A percentile compares a stretch with the other conserved stretches of the same genome.
phyloP scores from a whole-genome alignment of 805 yeast genomes.

The Candida sakaeoensis region DNA sequence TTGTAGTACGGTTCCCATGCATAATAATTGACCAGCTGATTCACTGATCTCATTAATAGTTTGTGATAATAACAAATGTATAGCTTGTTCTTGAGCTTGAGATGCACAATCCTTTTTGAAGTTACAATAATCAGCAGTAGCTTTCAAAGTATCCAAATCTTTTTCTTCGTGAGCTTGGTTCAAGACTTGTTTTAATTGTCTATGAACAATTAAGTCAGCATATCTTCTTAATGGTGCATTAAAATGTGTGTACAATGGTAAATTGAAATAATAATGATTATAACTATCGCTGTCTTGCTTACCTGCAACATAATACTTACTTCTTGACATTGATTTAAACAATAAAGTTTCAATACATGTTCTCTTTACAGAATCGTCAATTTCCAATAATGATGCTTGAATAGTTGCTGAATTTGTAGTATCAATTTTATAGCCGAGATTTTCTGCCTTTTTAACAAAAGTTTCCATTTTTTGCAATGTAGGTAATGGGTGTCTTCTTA shows the following conservation, averaged over 20 bases:
- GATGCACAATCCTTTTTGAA: slow-evolving; percentile 94
- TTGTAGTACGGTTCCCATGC: slow-evolving; percentile 83
- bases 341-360: slow-evolving; percentile 75
- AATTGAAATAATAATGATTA: slow-evolving; percentile 76
- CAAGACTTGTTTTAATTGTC: slow-evolving; percentile 76
- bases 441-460: slow-evolving; percentile 66
- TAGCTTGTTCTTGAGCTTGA: slow-evolving; percentile 90
- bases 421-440: slow-evolving; percentile 67
- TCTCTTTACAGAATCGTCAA: slow-evolving; percentile 60
- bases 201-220: slow-evolving; percentile 87
- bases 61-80: slow-evolving; percentile 80
- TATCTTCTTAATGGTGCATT: slow-evolving; percentile 90
- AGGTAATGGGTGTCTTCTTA: slow-evolving; percentile 87
- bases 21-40: slow-evolving; percentile 74
- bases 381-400: slow-evolving; percentile 62
- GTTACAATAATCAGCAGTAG: slow-evolving; percentile 87
- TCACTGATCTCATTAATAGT: slow-evolving; percentile 72
- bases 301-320: slow-evolving; percentile 87
- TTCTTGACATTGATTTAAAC: slow-evolving; percentile 77
- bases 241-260: slow-evolving; percentile 89
- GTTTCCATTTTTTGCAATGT: slow-evolving; percentile 75
- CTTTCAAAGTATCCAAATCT: slow-evolving; percentile 68
- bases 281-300: slow-evolving; percentile 73
- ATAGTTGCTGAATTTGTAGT: slow-evolving; percentile 68
- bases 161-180: slow-evolving; percentile 33